These are phyloP conservation scores for Calonectria pauciramosa DNA, from an alignment of 2,329 filamentous ascomycete species.

Conservation along the genomic window DNA sequence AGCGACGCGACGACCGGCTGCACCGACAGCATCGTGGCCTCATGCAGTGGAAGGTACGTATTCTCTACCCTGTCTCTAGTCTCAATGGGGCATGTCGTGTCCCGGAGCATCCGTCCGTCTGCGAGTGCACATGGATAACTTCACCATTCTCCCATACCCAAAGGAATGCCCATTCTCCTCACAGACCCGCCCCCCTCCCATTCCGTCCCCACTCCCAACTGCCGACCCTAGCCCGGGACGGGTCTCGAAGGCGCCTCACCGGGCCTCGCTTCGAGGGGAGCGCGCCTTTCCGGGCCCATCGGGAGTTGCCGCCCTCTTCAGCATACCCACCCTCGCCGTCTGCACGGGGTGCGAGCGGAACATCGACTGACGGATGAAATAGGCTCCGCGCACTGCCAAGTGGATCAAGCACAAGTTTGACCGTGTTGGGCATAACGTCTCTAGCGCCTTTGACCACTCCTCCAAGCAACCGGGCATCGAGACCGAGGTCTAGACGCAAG, in stretches of 20 bases:
- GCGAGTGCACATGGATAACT: background rate
- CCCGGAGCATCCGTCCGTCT: constrained; percentile 2
- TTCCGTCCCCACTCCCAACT: background rate
- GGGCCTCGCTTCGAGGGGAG: constrained; percentile 14
- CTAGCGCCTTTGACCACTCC: constrained; percentile 70
- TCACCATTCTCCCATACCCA: background rate
- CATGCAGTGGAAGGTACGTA: constrained; percentile 76
- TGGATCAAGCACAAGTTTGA: constrained; percentile 66
- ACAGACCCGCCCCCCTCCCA: background rate
- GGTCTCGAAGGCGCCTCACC: constrained; percentile 22
- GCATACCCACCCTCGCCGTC: background rate
- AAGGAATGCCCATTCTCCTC: background rate
- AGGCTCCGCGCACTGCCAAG: constrained; percentile 61
- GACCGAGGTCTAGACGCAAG: constrained; percentile 72
- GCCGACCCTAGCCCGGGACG: constrained; percentile 17
- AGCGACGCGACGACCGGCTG: constrained; percentile 68
- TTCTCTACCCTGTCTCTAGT: constrained; percentile 10
- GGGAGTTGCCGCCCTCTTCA: constrained; percentile 9
- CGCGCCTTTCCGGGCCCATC: background rate
- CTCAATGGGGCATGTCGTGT: background rate
- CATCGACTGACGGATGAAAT: constrained; percentile 29
- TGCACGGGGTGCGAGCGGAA: background rate
- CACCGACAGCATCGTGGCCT: constrained; percentile 77
- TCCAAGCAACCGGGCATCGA: constrained; percentile 73
- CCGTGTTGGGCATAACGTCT: constrained; percentile 71